phyloP scores from a whole-genome alignment of 2,329 filamentous ascomycete genomes.

The Colletotrichum australisinense region DNA sequence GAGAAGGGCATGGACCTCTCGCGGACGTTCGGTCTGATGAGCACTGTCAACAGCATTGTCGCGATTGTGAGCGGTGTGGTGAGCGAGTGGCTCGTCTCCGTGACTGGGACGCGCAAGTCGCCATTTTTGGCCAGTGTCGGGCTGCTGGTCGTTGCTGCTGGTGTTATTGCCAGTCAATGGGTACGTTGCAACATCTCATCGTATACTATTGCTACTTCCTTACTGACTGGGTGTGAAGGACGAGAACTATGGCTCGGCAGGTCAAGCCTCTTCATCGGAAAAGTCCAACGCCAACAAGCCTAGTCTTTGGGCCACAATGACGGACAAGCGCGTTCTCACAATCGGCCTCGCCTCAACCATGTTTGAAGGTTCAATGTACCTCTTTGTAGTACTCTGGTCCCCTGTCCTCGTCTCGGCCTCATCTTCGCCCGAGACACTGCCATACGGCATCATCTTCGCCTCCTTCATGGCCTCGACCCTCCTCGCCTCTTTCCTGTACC shows the following conservation, averaged over 20 bases:
- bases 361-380: slow-evolving; percentile 69
- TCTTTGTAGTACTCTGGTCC: slow-evolving; percentile 71
- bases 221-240: slow-evolving; percentile 44
- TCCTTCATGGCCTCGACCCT: slow-evolving; percentile 71
- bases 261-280: slow-evolving; percentile 24
- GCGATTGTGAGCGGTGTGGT: slow-evolving; percentile 64
- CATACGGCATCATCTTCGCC: slow-evolving; percentile 66
- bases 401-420: slow-evolving; percentile 57
- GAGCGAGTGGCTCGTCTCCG: slow-evolving; percentile 61
- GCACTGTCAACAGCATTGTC: slow-evolving; percentile 64
- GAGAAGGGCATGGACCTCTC: slow-evolving; percentile 55
- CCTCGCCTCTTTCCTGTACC: slow-evolving; percentile 66
- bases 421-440: slow-evolving; percentile 40
- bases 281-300: slow-evolving; percentile 26
- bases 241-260: slow-evolving; percentile 60
- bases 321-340: slow-evolving; percentile 59
- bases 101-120: slow-evolving; percentile 59
- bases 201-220: not conserved
- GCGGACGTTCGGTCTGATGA: slow-evolving; percentile 62
- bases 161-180: slow-evolving; percentile 59
- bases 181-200: slow-evolving; percentile 41
- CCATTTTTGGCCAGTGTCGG: slow-evolving; percentile 57
- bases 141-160: slow-evolving; percentile 54
- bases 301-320: slow-evolving; percentile 39
- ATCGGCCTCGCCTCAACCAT: slow-evolving; percentile 64